A percentile compares a stretch with the other conserved stretches of the same genome.
Evolutionary conservation across 768 basidiomycete species (phyloP).

Genomic region (Suillus bovinus): DNA sequence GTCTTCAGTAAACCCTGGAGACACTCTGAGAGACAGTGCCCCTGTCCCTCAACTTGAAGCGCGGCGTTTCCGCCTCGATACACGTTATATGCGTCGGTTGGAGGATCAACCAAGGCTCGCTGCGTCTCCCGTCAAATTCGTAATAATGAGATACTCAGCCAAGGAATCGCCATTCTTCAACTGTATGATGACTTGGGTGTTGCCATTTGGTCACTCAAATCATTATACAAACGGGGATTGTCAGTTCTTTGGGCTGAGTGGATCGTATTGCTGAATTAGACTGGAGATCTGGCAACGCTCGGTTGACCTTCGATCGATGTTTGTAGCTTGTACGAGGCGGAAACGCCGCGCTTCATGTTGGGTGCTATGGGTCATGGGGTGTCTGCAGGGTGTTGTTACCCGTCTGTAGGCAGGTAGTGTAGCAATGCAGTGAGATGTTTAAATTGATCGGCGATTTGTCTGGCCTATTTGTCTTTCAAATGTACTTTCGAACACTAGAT

Average conservation of each 20-base stretch:
- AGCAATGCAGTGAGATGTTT: neutral
- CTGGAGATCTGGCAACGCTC: too few species aligned
- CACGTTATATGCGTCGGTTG: constrained; percentile 4
- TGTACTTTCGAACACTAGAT: neutral
- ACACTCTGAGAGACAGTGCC: constrained; percentile 20
- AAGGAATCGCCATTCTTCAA: too few species aligned
- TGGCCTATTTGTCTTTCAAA: neutral
- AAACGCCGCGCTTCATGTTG: neutral
- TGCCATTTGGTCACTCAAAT: too few species aligned
- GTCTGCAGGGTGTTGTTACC: neutral
- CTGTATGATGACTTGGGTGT: too few species aligned
- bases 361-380: neutral
- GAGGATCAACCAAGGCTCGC: neutral
- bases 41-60: constrained; percentile 4
- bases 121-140: neutral
- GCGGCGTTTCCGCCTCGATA: constrained; percentile 16
- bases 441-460: neutral
- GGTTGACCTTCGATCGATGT: neutral
- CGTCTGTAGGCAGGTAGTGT: neutral
- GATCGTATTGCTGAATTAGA: neutral
- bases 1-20: neutral
- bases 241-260: neutral
- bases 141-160: constrained; percentile 1
- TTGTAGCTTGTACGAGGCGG: neutral
- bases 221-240: too few species aligned